Percentiles rank a stretch among this genome's conserved stretches.
Evolutionary conservation across 1,139 yeast species (phyloP).

Genomic region (Pichia sp.): DNA sequence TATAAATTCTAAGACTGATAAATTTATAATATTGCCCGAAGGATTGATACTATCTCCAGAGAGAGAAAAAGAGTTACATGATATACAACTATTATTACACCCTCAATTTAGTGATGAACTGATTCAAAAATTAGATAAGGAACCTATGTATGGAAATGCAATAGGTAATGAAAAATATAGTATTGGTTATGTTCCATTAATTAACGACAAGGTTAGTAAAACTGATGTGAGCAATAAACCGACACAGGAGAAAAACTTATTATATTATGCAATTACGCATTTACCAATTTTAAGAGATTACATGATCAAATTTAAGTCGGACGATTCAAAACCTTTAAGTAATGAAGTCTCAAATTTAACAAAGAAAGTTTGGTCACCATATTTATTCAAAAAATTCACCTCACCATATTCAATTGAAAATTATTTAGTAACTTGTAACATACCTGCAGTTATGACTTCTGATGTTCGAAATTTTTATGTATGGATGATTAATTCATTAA

Average conservation of each 20-base stretch:
- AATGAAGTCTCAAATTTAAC: slow-evolving; percentile 33
- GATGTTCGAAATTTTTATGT: slow-evolving; percentile 39
- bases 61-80: slow-evolving; percentile 35
- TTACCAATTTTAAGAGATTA: slow-evolving; percentile 45
- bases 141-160: slow-evolving; percentile 31
- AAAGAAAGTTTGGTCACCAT: slow-evolving; percentile 59
- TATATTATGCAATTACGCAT: slow-evolving; percentile 54
- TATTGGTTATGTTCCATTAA: slow-evolving; percentile 64
- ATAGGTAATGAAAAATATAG: slow-evolving; percentile 40
- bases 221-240: slow-evolving; percentile 31
- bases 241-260: not conserved
- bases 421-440: slow-evolving; percentile 38
- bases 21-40: slow-evolving; percentile 58
- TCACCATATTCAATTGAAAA: slow-evolving; percentile 64
- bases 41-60: slow-evolving; percentile 35
- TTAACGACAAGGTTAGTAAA: slow-evolving; percentile 30
- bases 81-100: slow-evolving; percentile 45
- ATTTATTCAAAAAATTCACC: slow-evolving; percentile 51
- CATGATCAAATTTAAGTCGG: slow-evolving; percentile 33
- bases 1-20: slow-evolving; percentile 45
- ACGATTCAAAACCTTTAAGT: slow-evolving; percentile 22
- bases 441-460: slow-evolving; percentile 22
- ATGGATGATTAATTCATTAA: slow-evolving; percentile 53
- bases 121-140: slow-evolving; percentile 30
- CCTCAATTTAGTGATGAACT: slow-evolving; percentile 42